Percentiles rank a stretch among this genome's conserved stretches.
These are phyloP conservation scores for Phytopythium chamaehyphon DNA, from an alignment of 352 stramenopile genomes.

Conservation along the genomic window DNA sequence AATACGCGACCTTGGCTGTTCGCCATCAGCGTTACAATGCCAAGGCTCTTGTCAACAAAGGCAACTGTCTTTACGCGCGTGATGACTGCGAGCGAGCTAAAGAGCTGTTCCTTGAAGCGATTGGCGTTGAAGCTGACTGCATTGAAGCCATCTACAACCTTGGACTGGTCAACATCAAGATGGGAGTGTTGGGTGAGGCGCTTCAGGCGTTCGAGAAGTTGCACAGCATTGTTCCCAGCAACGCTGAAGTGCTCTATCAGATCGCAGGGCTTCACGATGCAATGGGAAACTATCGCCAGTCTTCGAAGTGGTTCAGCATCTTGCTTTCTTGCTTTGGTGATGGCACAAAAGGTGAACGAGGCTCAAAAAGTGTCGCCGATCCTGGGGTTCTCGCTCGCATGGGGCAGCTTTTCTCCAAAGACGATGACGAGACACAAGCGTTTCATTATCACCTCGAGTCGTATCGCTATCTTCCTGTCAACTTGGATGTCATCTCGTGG, in stretches of 20 bases:
- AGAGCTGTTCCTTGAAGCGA: slow-evolving; percentile 95
- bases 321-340: slow-evolving; percentile 90
- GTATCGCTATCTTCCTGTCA: slow-evolving; percentile 94
- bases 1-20: slow-evolving; percentile 90
- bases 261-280: slow-evolving; percentile 94
- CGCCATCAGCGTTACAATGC: slow-evolving; percentile 95
- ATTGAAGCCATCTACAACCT: slow-evolving; percentile 97
- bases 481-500: slow-evolving; percentile 96
- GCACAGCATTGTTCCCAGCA: slow-evolving; percentile 93
- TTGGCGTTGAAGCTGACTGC: slow-evolving; percentile 92
- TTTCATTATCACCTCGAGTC: slow-evolving; percentile 96
- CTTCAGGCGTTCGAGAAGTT: slow-evolving; percentile 97
- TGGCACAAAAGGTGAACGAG: slow-evolving; percentile 52
- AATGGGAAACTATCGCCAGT: slow-evolving; percentile 82
- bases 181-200: slow-evolving; percentile 87
- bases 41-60: slow-evolving; percentile 97
- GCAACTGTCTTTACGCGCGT: slow-evolving; percentile 94
- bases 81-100: slow-evolving; percentile 93
- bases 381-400: slow-evolving; percentile 82
- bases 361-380: slow-evolving; percentile 66
- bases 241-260: slow-evolving; percentile 92
- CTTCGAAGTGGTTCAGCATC: slow-evolving; percentile 95
- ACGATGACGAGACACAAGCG: slow-evolving; percentile 91
- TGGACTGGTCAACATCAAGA: slow-evolving; percentile 87
- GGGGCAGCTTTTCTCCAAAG: slow-evolving; percentile 93